Evolutionary conservation across 176 grass and related monocot genomes (phyloP).

Genomic region (Urochloa ruziziensis): DNA sequence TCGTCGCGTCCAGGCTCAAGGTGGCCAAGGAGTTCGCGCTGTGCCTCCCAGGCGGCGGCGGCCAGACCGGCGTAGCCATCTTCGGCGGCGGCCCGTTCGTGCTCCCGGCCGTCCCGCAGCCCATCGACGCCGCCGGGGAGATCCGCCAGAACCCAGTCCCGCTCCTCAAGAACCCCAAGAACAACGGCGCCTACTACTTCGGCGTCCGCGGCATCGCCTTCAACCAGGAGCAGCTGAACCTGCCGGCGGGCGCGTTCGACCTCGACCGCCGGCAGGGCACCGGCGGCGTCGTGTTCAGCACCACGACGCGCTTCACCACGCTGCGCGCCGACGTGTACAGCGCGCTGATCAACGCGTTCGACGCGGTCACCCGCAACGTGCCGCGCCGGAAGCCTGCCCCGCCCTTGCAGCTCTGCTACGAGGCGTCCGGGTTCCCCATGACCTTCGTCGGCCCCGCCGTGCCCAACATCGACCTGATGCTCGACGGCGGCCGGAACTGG

Average conservation of each 20-base stretch:
- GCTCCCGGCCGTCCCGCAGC: background rate
- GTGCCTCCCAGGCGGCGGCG: conserved; percentile 39
- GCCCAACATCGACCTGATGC: conserved; percentile 36
- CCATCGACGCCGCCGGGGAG: background rate
- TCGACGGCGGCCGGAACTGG: conserved; percentile 12
- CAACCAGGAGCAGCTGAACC: background rate
- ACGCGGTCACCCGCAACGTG: background rate
- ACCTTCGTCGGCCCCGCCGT: conserved; percentile 16
- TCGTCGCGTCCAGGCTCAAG: conserved; percentile 33
- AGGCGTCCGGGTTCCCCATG: background rate
- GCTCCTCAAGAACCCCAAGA: conserved; percentile 36
- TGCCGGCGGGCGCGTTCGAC: background rate
- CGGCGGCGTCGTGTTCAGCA: conserved; percentile 35
- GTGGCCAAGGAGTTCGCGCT: conserved; percentile 44
- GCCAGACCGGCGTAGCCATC: conserved; percentile 21
- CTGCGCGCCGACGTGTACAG: conserved; percentile 26
- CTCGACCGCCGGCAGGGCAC: background rate
- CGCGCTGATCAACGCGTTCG: conserved; percentile 3
- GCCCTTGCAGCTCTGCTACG: conserved; percentile 27
- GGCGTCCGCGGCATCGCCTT: conserved; percentile 20
- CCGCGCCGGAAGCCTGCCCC: background rate
- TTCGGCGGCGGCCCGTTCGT: conserved; percentile 39
- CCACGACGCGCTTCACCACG: conserved; percentile 8
- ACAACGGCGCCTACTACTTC: conserved; percentile 60
- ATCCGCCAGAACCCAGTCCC: background rate